phyloP scores from a whole-genome alignment of 2,329 filamentous ascomycete genomes.

The Penicillium janthinellum region DNA sequence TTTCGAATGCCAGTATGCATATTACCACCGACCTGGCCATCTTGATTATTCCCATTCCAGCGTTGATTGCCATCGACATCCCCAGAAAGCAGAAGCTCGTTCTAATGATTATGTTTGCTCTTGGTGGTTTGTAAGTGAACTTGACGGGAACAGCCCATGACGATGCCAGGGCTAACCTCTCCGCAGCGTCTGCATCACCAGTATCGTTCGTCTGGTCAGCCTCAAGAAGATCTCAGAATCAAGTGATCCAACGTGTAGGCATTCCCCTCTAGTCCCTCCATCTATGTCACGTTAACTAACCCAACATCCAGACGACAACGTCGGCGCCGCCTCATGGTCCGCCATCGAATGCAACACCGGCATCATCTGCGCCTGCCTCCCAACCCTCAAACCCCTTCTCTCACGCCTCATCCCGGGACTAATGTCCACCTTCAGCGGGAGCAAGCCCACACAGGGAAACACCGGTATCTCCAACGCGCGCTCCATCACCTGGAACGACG shows the following conservation, averaged over 20 bases:
- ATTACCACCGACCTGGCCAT: constrained; percentile 49
- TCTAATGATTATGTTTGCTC: constrained; percentile 46
- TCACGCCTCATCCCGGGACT: constrained; percentile 33
- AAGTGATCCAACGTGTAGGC: constrained; percentile 38
- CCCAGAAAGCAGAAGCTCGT: constrained; percentile 46
- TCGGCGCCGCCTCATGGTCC: constrained; percentile 41
- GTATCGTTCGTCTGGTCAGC: constrained; percentile 35
- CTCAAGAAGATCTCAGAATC: constrained; percentile 38
- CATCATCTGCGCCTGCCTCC: constrained; percentile 47
- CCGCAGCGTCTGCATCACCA: constrained; percentile 38
- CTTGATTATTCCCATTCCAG: constrained; percentile 49
- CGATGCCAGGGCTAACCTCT: background rate
- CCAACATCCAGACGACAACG: constrained; percentile 34
- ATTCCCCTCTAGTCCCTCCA: too few species aligned
- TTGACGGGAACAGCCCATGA: background rate
- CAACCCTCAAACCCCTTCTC: constrained; percentile 41
- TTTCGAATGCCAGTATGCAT: constrained; percentile 48
- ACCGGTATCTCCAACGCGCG: constrained; percentile 18
- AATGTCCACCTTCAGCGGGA: constrained; percentile 30
- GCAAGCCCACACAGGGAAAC: constrained; percentile 17
- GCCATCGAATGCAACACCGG: constrained; percentile 45
- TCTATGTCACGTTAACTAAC: constrained; percentile 7
- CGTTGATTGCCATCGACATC: constrained; percentile 43
- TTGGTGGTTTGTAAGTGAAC: constrained; percentile 40
- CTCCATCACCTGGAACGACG: constrained; percentile 32